phyloP scores from a whole-genome alignment of 345 rosid species.

The Eucalyptus cloeziana region DNA sequence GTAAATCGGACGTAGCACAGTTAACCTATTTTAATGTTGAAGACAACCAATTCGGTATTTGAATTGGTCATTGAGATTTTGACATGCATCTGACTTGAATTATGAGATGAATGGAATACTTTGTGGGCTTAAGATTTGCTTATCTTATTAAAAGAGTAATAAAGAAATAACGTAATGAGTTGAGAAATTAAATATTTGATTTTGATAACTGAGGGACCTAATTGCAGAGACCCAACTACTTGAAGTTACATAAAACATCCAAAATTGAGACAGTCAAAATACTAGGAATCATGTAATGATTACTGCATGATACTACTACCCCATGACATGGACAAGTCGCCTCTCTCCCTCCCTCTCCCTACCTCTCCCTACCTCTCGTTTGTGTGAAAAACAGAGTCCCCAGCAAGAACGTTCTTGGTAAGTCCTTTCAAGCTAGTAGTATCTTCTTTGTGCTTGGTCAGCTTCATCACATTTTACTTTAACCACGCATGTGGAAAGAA shows the following conservation, averaged over 20 bases:
- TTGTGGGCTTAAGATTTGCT: no score
- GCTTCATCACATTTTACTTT: neutral
- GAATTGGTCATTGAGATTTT: no score
- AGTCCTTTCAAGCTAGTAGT: neutral
- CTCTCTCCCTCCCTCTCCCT: neutral
- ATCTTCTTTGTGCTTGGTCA: neutral
- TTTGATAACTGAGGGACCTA: neutral
- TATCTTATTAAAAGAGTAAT: no score
- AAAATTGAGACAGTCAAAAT: neutral
- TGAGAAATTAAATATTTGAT: neutral
- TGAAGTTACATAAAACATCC: neutral
- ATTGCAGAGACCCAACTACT: neutral
- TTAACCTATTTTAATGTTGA: no score
- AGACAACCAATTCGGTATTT: no score
- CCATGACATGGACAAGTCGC: neutral
- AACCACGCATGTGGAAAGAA: neutral
- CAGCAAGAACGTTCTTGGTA: neutral
- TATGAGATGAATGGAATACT: no score
- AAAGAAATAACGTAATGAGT: neutral
- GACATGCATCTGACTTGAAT: no score
- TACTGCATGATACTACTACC: neutral
- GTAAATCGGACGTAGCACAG: no score
- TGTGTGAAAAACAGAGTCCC: neutral
- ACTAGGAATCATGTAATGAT: neutral
- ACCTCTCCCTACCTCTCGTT: neutral